Evolutionary conservation across 495 filamentous ascomycete genomes (phyloP).

Genomic region (Neurospora sp.): DNA sequence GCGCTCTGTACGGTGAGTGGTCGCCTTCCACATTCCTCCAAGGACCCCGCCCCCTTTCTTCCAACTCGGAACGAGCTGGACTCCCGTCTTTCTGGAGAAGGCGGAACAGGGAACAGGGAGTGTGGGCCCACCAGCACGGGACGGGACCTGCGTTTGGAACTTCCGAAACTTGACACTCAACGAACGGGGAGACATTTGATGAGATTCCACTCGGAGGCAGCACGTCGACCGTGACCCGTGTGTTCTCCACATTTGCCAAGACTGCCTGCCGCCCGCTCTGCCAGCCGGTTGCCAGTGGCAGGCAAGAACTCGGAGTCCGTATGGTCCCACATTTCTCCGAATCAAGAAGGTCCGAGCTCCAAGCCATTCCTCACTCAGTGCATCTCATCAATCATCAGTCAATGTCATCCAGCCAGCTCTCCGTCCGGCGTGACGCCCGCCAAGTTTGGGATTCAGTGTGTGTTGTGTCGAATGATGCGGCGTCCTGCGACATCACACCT

Average conservation of each 20-base stretch:
- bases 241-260: neutral
- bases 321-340: neutral
- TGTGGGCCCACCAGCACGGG: neutral
- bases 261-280: neutral
- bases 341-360: neutral
- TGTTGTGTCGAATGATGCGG: neutral
- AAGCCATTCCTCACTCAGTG: neutral
- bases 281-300: neutral
- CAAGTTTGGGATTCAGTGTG: neutral
- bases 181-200: neutral
- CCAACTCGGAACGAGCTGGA: neutral
- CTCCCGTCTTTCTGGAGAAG: neutral
- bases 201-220: neutral
- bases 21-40: neutral
- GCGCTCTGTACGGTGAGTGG: neutral
- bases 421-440: neutral
- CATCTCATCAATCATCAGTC: neutral
- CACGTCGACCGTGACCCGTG: neutral
- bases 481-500: neutral
- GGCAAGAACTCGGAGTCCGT: neutral
- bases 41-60: neutral
- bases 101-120: neutral
- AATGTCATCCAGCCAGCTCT: neutral
- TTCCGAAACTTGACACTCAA: neutral
- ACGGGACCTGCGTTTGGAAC: neutral